Evolutionary conservation across 2,329 filamentous ascomycete species (phyloP), one percentile per base, ranked within the genome.

Genomic region (Penicillium vulpinum): DNA sequence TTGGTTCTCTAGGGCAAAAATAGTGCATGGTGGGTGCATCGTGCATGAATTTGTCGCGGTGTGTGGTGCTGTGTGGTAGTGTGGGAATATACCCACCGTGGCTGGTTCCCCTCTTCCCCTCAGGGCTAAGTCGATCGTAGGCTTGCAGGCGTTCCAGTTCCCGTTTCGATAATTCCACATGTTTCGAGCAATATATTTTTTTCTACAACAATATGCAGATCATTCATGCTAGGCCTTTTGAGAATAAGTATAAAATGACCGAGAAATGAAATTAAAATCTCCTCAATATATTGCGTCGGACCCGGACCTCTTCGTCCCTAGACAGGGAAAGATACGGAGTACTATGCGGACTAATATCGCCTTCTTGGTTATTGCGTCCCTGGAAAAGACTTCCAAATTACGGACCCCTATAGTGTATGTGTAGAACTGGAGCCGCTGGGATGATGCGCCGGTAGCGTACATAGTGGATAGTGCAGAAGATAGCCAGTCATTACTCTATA

Each of bases 41-140:
- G 46, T 55, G 47, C 53, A 56, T 29, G 36, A 24, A 33, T 46
- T 39, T 46, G 26, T 52, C 48, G 28, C 35, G 31, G 24, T 39
- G 22, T 40, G 15, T 10, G 29, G 18, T n/a, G n/a, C n/a, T n/a
- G n/a, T n/a, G n/a, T 29, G 33, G 16, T 33, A 15, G n/a, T 29
- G 40, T 51, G 46, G 38, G 21, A 29, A 38, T 44, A 8, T 24
- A 41, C 21, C 39, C 45, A 43, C 46, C 3, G 24, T 50, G 52
- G 38, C 45, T 55, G 47, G 31, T 5, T 45, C 40, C 50, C 18
- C 29, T 33, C 39, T 31, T 33, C 28, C 43, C 24, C 21, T 39
- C 40, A 40, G 13, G 33, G 48, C 48, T 41, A 40, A 46, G 39
- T 45, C 33, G 21, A 46, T 51, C 46, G 6, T 18, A 39, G 21